A percentile compares a stretch with the other conserved stretches of the same genome.
Evolutionary conservation across 441 rosid genomes (phyloP).

Genomic region (Erodium trifolium): DNA sequence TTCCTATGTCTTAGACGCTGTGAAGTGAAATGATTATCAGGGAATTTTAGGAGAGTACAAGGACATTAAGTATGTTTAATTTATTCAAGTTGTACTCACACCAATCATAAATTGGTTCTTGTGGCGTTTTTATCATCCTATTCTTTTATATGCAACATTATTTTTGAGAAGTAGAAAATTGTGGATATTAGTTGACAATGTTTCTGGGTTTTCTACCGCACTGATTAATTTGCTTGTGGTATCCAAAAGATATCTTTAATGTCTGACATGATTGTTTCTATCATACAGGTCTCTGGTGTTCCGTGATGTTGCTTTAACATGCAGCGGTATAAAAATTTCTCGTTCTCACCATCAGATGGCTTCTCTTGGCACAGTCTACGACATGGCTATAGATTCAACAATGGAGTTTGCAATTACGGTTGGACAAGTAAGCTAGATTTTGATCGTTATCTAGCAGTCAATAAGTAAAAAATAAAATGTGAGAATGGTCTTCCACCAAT

Average conservation of each 20-base stretch:
- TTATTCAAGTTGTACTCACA: slow-evolving; percentile 6
- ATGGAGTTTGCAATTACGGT: slow-evolving; percentile 61
- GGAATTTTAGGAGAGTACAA: neutral
- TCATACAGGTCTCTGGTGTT: slow-evolving; percentile 51
- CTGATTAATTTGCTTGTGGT: neutral
- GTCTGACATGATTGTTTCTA: slow-evolving; percentile 19
- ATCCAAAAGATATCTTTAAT: slow-evolving; percentile 2
- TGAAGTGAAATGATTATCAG: neutral
- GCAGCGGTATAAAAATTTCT: slow-evolving; percentile 31
- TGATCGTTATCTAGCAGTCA: slow-evolving; percentile 14
- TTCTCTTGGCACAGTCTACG: slow-evolving; percentile 73
- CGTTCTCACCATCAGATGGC: slow-evolving; percentile 61
- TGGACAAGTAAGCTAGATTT: slow-evolving; percentile 51
- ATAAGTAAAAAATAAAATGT: neutral
- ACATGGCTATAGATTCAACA: slow-evolving; percentile 66
- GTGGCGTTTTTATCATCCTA: slow-evolving; percentile 13
- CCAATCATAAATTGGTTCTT: slow-evolving; percentile 10
- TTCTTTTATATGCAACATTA: slow-evolving; percentile 11
- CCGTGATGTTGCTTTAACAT: slow-evolving; percentile 44
- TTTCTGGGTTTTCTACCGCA: neutral
- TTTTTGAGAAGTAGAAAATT: neutral
- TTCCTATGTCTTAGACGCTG: neutral
- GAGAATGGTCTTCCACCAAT: slow-evolving; percentile 10
- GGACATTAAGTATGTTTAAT: slow-evolving; percentile 2
- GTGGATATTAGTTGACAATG: neutral